Evolutionary conservation across 116 monocot genomes (phyloP), one percentile per base, ranked within the genome.

Genomic region (Phalaenopsis hybrid): DNA sequence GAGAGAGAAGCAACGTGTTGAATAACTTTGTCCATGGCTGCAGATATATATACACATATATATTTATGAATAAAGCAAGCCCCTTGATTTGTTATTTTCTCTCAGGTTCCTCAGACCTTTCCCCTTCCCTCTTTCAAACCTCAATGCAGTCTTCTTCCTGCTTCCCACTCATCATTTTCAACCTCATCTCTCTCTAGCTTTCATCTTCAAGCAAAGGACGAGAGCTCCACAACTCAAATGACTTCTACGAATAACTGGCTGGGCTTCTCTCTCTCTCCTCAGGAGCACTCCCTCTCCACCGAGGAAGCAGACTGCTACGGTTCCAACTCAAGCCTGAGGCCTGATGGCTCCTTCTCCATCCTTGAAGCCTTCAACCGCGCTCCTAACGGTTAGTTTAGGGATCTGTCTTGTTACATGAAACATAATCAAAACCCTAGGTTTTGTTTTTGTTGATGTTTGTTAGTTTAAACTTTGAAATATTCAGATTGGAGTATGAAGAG

Each of bases 201-300:
- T n/a, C n/a, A n/a, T n/a, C n/a, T n/a, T n/a, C n/a, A n/a, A n/a
- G n/a, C n/a, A n/a, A n/a, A n/a, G n/a, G n/a, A n/a, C n/a, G n/a
- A n/a, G n/a, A n/a, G n/a, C n/a, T n/a, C n/a, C n/a, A n/a, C n/a
- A n/a, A n/a, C n/a, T n/a, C n/a, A 73, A 80, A 95, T 91, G 89
- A 88, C 87, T 41, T 88, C 93, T 55, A 87, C 89, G 85, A 93
- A 95, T 90, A 90, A 93, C 90, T 95, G 95, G 95, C 80, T 95
- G 4, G 93, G 76, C 31, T 95, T 95, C 90, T 91, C 93, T 44
- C 93, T 93, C 79, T 91, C 93, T 25, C 88, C 88, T 5, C 90
- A 92, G 44, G 90, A 92, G 25, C 91, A 95, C 51, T 89, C 23
- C 61, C 84, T 84, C 75, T 85, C 84, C 13, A 88, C 84, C 82